Percentiles rank a stretch among this genome's conserved stretches.
phyloP scores from a whole-genome alignment of 169 alveolate species.

The Babesia gibsoni region DNA sequence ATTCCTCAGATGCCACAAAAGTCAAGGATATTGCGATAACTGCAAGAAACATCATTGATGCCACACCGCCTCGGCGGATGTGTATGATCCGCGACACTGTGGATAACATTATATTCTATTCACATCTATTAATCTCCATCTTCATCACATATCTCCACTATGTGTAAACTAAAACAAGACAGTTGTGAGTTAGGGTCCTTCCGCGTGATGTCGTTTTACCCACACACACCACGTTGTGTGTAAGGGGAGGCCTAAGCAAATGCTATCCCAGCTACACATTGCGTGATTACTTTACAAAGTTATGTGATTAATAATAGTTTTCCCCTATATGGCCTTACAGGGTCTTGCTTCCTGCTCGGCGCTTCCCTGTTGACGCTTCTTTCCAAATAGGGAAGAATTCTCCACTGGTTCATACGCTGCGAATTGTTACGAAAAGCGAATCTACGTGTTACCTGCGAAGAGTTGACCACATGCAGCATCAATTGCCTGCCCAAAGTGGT shows the following conservation, averaged over 20 bases:
- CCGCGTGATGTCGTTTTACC: conserved; percentile 32
- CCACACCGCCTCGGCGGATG: conserved; percentile 13
- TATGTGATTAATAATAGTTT: not conserved
- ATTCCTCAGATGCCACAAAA: conserved; percentile 63
- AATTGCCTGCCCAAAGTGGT: conserved; percentile 77
- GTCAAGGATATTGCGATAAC: not conserved
- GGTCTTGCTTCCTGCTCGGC: not conserved
- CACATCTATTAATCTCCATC: not conserved
- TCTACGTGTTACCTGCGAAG: conserved; percentile 61
- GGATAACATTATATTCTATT: not conserved
- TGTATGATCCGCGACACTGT: conserved; percentile 10
- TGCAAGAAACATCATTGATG: not conserved
- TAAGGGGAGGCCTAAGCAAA: no score
- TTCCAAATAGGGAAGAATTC: conserved; percentile 5
- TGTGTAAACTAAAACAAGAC: not conserved
- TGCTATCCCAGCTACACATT: no score
- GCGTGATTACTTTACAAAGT: not conserved
- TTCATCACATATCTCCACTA: not conserved
- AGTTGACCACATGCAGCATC: conserved; percentile 87
- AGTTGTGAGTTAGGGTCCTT: not conserved
- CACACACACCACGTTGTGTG: conserved; percentile 32
- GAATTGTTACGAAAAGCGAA: not conserved
- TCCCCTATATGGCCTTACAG: not conserved
- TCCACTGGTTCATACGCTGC: conserved; percentile 48
- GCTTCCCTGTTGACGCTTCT: not conserved